Evolutionary conservation across 2,329 filamentous ascomycete genomes (phyloP), one percentile per base, ranked within the genome.

Genomic region (Cytospora schulzeri): DNA sequence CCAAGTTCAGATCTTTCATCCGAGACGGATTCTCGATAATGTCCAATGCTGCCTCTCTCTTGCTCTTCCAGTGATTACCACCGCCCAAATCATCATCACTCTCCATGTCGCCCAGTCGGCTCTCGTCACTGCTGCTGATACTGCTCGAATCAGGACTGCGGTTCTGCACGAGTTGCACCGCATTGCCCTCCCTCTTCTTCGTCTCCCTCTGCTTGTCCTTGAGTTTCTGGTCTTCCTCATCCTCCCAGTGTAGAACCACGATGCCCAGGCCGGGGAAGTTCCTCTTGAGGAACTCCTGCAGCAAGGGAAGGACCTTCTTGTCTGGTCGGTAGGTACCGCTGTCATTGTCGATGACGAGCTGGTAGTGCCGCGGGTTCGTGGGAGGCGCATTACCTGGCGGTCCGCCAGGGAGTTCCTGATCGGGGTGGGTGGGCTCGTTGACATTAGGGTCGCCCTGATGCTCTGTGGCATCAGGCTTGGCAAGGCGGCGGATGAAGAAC

Each of bases 331-430:
- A 98, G 0, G 94, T 98, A 14, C 94, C 94, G 62, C 89, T 92
- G 76, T 97, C 94, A 72, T 98, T 98, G 79, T 98, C 94, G 72
- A 98, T 97, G 68, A 95, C 81, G 11, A 98, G 85, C 74, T 96
- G 90, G 75, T 97, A 98, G 73, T 83, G 81, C 60, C 76, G 73
- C n/a, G 79, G 84, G 63, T 82, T 76, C 17, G 74, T 69, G 0
- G 80, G 83, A 3, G 81, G 82, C 0, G 76, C 67, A 0, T 73
- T 72, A 19, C 74, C 67, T 1, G 81, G 82, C 3, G 81, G 82
- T 0, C 79, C 84, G n/a, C 76, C 80, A 5, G 77, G 75, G 2
- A 83, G 56, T 3, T 83, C 77, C 1, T 82, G 71, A 0, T 79
- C 73, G 0, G 85, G 85, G 66, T 90, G 85, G 1, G 83, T 83